Base-by-base conservation (phyloP, 1,284 basidiomycete species). In the Sporisorium graminicola region DNA sequence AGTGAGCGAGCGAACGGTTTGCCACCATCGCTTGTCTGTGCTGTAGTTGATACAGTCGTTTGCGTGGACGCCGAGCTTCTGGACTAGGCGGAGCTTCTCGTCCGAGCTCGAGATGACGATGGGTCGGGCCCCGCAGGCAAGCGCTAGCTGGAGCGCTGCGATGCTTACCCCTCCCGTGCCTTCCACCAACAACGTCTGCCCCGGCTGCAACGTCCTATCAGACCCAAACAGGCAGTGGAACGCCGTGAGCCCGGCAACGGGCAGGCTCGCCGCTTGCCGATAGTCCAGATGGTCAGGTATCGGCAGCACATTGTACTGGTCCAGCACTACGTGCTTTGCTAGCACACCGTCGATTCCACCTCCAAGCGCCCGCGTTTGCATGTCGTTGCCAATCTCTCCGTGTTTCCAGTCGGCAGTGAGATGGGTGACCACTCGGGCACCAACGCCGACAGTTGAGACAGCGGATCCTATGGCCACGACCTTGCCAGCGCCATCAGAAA, bases 41-140 rank as follows among this genome's bases (percentile, higher is more conserved):
- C n/a, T 44, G 62, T 75, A 78, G 56, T 75, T 78, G 65, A 78
- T 43, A 20, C 73, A 75, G 33, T 74, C 72, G 3, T 27, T 13
- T 2, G 50, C 5, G 24, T 22, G 47, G 18, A 65, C 69, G 7
- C 74, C 74, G 18, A 76, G 59, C 20, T 37, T 29, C 20, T 72
- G 65, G 18, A 52, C 59, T 22, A 72, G 53, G 20, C 47, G 1
- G 16, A 76, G 64, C 58, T 78, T 72, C 18, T 56, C 63, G 42
- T 73, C 59, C 5, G 54, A 56, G 54, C 65, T 70, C 8, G 66
- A 70, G 56, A 77, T 70, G 44, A 77, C 67, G 55, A 77, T 73
- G 8, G 75, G 75, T 27, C 75, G 29, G 1, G 75, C 75, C 10
- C 75, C 75, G 0, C 58, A 57, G 3, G 55, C 40, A n/a, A 71